These are phyloP conservation scores for Neodidymelliopsis sp. DNA, from an alignment of 2,329 filamentous ascomycete genomes.

Conservation along the genomic window DNA sequence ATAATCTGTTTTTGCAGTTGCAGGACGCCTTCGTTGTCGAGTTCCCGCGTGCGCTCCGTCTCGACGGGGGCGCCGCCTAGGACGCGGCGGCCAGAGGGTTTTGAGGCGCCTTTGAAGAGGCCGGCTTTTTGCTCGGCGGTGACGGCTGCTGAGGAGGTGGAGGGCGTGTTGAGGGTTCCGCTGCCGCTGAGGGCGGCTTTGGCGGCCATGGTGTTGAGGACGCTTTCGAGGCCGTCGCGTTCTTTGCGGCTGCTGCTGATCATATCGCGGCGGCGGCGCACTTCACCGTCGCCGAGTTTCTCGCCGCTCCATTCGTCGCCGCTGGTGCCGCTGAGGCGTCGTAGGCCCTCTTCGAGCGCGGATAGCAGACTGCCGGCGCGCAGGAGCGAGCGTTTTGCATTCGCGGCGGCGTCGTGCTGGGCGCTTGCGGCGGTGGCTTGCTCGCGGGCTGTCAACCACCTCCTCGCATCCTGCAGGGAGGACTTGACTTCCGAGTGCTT, in stretches of 20 bases:
- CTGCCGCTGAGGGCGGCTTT: slow-evolving; percentile 55
- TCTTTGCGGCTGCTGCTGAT: slow-evolving; percentile 75
- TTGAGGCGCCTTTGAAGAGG: slow-evolving; percentile 42
- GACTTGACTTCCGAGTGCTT: slow-evolving; percentile 76
- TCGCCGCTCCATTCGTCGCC: slow-evolving; percentile 54
- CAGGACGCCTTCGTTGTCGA: slow-evolving; percentile 77
- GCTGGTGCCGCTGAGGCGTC: slow-evolving; percentile 43
- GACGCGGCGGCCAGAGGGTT: slow-evolving; percentile 65
- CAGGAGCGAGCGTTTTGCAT: slow-evolving; percentile 77
- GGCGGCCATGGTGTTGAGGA: slow-evolving; percentile 70
- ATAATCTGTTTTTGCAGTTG: slow-evolving; percentile 78
- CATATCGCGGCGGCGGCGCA: slow-evolving; percentile 74
- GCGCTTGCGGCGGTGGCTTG: slow-evolving; percentile 64
- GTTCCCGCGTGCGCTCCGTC: slow-evolving; percentile 76
- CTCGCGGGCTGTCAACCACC: slow-evolving; percentile 73
- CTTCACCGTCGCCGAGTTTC: slow-evolving; percentile 74
- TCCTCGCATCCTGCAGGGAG: slow-evolving; percentile 71
- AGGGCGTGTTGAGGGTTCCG: slow-evolving; percentile 31
- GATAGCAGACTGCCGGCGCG: slow-evolving; percentile 70
- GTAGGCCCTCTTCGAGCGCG: slow-evolving; percentile 71
- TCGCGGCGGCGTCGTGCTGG: slow-evolving; percentile 73
- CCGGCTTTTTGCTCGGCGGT: slow-evolving; percentile 46
- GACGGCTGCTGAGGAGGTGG: slow-evolving; percentile 42
- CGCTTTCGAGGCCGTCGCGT: slow-evolving; percentile 75
- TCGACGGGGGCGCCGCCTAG: slow-evolving; percentile 76